These are phyloP conservation scores for Debaryomyces fabryi DNA, from an alignment of 1,139 yeast species.

Conservation along the genomic window DNA sequence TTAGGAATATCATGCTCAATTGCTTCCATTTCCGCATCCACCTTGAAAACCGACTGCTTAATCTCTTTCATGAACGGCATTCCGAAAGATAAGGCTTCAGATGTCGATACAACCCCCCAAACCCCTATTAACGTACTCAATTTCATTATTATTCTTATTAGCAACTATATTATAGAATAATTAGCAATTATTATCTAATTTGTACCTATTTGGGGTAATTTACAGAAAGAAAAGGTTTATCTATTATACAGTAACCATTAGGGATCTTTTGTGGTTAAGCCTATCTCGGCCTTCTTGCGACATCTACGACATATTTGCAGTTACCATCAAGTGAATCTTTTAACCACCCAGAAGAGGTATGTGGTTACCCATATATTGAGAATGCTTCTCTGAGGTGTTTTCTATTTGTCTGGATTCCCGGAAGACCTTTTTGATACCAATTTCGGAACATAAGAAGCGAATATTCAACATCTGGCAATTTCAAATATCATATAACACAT, in stretches of 20 bases:
- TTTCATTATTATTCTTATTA: slow-evolving; percentile 9
- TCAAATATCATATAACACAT: too few relatives aligned
- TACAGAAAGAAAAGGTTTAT: background rate
- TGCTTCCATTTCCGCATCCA: slow-evolving; percentile 8
- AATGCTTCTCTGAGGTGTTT: too few relatives aligned
- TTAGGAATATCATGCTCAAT: slow-evolving; percentile 1
- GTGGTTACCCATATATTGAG: too few relatives aligned
- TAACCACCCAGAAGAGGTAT: background rate
- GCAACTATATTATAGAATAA: background rate
- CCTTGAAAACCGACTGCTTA: slow-evolving; percentile 10
- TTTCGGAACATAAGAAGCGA: too few relatives aligned
- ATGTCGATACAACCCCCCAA: slow-evolving; percentile 5
- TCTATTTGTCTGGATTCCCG: too few relatives aligned
- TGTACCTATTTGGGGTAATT: background rate
- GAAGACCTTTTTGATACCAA: too few relatives aligned
- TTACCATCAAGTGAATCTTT: background rate
- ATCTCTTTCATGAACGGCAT: slow-evolving; percentile 7
- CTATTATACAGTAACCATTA: background rate
- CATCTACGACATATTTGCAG: slow-evolving; percentile 2
- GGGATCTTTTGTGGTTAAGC: background rate
- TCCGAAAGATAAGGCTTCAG: slow-evolving; percentile 9
- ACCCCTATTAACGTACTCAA: slow-evolving; percentile 2
- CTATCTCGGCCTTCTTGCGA: background rate
- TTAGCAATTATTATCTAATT: background rate
- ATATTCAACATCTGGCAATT: too few relatives aligned